Evolutionary conservation across 495 filamentous ascomycete species (phyloP).

Genomic region (Podospora australis): DNA sequence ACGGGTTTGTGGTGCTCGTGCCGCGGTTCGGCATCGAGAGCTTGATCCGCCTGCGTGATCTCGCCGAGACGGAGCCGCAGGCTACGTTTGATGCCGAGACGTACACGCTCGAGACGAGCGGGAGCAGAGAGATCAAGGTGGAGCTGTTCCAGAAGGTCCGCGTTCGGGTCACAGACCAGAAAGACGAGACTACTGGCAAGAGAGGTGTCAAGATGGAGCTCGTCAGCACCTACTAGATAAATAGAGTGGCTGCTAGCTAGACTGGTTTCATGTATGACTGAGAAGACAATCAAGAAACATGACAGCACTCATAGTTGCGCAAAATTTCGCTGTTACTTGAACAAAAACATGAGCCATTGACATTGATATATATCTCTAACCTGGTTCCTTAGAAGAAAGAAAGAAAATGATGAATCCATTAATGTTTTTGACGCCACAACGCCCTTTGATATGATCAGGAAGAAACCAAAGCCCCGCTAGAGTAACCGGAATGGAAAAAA

Average conservation of each 20-base stretch:
- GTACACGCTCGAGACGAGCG: constrained; percentile 59
- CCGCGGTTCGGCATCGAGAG: constrained; percentile 93
- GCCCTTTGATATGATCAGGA: constrained; percentile 2
- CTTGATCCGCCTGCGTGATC: constrained; percentile 75
- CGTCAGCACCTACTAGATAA: constrained; percentile 29
- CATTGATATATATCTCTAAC: too few relatives aligned
- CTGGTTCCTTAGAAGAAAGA: background rate
- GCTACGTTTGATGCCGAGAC: constrained; percentile 76
- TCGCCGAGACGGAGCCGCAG: constrained; percentile 68
- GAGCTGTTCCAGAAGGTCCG: constrained; percentile 86
- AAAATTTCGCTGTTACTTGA: too few relatives aligned
- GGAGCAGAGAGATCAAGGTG: constrained; percentile 51
- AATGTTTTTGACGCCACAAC: constrained; percentile 20
- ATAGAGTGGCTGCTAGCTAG: background rate
- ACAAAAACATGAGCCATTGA: too few relatives aligned
- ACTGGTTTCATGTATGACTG: background rate
- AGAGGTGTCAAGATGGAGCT: constrained; percentile 72
- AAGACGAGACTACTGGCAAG: constrained; percentile 92
- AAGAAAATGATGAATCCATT: background rate
- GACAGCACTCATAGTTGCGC: too few relatives aligned
- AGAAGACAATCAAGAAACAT: background rate
- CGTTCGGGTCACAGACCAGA: constrained; percentile 82
- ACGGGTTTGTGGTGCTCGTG: constrained; percentile 93
- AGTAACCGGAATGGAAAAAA: background rate
- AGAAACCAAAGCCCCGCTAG: background rate